A percentile compares a stretch with the other conserved stretches of the same genome.
phyloP scores from a whole-genome alignment of 179 eudicot genomes.

The Beta lomatogona region DNA sequence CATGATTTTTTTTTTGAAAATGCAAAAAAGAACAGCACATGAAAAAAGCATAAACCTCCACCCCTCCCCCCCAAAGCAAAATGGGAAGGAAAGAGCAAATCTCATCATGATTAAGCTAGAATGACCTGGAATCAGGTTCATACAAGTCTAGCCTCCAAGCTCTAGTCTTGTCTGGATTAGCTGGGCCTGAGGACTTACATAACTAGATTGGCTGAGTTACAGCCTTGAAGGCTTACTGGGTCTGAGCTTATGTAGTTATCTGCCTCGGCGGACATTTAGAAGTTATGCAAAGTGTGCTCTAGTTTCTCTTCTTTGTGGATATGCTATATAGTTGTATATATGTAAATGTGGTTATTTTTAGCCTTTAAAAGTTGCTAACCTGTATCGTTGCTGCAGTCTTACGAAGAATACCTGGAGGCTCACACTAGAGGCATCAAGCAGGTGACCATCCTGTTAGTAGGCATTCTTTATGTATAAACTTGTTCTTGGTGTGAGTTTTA shows the following conservation, averaged over 20 bases:
- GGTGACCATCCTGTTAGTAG: slow-evolving; percentile 50
- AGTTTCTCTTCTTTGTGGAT: background rate
- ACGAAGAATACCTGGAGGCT: slow-evolving; percentile 84
- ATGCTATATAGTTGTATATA: background rate
- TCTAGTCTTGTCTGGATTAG: background rate
- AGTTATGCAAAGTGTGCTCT: background rate
- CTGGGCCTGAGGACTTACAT: background rate
- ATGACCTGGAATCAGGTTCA: background rate
- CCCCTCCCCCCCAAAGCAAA: background rate
- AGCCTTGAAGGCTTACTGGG: background rate
- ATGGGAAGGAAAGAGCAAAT: background rate
- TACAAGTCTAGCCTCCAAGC: background rate
- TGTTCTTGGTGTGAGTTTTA: slow-evolving; percentile 9
- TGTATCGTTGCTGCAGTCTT: slow-evolving; percentile 53
- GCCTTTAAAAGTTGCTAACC: background rate
- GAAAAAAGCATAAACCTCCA: background rate
- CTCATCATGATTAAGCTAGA: background rate
- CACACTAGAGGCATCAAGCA: slow-evolving; percentile 53
- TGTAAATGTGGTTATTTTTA: background rate
- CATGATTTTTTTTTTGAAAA: background rate
- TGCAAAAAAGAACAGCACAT: background rate
- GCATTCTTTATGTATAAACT: background rate
- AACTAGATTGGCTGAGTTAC: background rate
- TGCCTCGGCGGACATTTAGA: background rate
- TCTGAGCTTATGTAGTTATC: background rate